A percentile compares a stretch with the other conserved stretches of the same genome.
Conservation (phyloP, 805 yeast species). For the Cyberlindnera maritima region DNA sequence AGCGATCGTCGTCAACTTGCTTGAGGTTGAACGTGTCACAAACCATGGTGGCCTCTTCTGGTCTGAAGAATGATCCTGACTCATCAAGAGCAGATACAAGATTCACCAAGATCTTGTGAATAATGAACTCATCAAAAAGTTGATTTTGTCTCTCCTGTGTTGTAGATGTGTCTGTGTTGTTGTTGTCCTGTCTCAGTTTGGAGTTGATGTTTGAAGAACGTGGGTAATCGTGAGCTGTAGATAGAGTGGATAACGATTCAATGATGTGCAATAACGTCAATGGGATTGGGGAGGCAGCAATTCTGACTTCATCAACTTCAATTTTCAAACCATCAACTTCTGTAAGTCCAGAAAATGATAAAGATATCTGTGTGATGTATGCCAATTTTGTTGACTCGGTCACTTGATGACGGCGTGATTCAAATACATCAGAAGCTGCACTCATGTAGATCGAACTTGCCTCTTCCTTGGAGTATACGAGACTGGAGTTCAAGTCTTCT, state of each 20-base stretch:
- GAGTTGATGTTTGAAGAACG: conserved; percentile 13
- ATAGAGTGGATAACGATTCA: conserved; percentile 25
- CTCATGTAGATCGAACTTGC: conserved; percentile 79
- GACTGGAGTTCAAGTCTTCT: conserved; percentile 45
- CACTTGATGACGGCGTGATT: conserved; percentile 17
- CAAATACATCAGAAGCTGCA: conserved; percentile 58
- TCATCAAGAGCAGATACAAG: conserved; percentile 44
- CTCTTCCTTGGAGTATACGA: conserved; percentile 64
- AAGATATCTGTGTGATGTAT: conserved; percentile 32
- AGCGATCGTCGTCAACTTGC: conserved; percentile 39
- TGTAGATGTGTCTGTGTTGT: too few species aligned
- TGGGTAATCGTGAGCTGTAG: conserved; percentile 6
- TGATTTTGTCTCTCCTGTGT: background rate
- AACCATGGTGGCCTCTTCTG: conserved; percentile 29
- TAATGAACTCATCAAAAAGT: conserved; percentile 37
- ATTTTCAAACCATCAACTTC: conserved; percentile 31
- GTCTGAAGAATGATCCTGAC: conserved; percentile 41
- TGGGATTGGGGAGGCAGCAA: conserved; percentile 40
- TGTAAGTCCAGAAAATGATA: conserved; percentile 48
- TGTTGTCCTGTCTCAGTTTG: conserved; percentile 2
- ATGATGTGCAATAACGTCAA: conserved; percentile 23
- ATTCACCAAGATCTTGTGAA: conserved; percentile 39
- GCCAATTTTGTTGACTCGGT: conserved; percentile 19
- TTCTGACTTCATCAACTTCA: conserved; percentile 36
- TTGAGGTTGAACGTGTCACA: conserved; percentile 36